Evolutionary conservation across 2,329 filamentous ascomycete species (phyloP).

Genomic region (Triangularia verruculosa): DNA sequence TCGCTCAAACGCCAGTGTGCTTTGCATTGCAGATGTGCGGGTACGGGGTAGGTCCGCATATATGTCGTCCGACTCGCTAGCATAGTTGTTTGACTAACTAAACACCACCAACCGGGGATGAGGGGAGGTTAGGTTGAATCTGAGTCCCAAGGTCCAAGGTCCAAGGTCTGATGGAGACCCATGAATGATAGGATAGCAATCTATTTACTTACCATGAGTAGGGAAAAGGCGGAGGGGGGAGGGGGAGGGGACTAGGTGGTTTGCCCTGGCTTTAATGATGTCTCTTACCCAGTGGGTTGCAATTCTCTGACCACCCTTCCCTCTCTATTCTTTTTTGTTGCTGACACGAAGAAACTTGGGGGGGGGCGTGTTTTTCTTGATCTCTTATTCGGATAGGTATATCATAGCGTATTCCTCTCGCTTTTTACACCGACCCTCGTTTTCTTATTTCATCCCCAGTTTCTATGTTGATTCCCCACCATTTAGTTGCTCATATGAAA

Average conservation of each 20-base stretch:
- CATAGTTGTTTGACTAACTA: not conserved
- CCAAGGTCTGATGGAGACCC: not conserved
- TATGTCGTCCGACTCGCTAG: conserved; percentile 13
- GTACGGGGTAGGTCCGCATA: conserved; percentile 3
- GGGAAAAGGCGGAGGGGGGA: not conserved
- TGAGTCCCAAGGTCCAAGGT: not conserved
- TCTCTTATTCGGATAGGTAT: not conserved
- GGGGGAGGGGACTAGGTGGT: too few species aligned
- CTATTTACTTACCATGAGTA: not conserved
- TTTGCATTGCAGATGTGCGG: not conserved
- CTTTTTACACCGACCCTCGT: not conserved
- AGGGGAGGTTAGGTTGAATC: not conserved
- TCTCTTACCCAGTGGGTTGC: too few species aligned
- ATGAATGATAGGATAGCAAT: not conserved
- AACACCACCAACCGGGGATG: not conserved
- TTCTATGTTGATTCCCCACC: too few species aligned
- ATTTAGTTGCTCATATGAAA: too few species aligned
- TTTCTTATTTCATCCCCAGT: not conserved
- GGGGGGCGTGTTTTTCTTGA: not conserved
- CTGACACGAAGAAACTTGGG: too few species aligned
- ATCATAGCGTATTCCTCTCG: not conserved
- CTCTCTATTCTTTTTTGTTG: not conserved
- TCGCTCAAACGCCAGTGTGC: too few species aligned
- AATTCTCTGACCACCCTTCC: not conserved
- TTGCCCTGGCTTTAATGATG: not conserved